These are phyloP conservation scores for Licmophora abbreviata DNA, from an alignment of 108 stramenopile genomes.

Conservation along the genomic window DNA sequence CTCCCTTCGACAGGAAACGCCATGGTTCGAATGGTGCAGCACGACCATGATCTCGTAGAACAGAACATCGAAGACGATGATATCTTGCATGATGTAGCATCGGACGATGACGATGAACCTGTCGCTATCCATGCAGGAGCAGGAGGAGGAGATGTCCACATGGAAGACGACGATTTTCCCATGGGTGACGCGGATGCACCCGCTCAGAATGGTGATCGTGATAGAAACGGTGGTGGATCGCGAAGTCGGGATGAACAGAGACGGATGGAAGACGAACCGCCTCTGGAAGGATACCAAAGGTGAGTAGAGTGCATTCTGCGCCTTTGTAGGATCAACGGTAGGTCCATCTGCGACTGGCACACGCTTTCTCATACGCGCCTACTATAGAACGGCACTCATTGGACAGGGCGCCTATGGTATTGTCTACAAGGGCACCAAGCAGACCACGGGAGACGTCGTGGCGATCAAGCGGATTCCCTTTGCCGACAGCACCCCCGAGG, in stretches of 20 bases:
- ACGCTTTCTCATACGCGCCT: slow-evolving; percentile 4
- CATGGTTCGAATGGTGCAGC: no score
- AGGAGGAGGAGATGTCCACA: no score
- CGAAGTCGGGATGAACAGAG: not conserved
- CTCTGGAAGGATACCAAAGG: slow-evolving; percentile 77
- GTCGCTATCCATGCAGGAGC: no score
- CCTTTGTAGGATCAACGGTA: not conserved
- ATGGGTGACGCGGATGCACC: no score
- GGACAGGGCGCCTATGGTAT: slow-evolving; percentile 99
- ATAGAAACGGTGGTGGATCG: no score
- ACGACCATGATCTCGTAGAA: no score
- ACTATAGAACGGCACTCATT: slow-evolving; percentile 87
- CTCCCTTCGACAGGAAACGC: no score
- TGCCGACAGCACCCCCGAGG: slow-evolving; percentile 77
- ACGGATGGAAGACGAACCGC: slow-evolving; percentile 62
- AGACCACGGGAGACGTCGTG: slow-evolving; percentile 62
- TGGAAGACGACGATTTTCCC: no score
- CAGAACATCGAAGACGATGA: no score
- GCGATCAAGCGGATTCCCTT: slow-evolving; percentile 90
- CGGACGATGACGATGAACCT: no score
- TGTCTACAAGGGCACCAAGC: slow-evolving; percentile 93
- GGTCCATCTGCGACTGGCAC: not conserved
- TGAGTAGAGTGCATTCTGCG: slow-evolving; percentile 10
- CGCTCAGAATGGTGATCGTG: no score
- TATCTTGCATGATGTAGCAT: no score